A percentile compares a stretch with the other conserved stretches of the same genome.
These are phyloP conservation scores for Schizothecium vesticola DNA, from an alignment of 495 filamentous ascomycete species.

Conservation along the genomic window DNA sequence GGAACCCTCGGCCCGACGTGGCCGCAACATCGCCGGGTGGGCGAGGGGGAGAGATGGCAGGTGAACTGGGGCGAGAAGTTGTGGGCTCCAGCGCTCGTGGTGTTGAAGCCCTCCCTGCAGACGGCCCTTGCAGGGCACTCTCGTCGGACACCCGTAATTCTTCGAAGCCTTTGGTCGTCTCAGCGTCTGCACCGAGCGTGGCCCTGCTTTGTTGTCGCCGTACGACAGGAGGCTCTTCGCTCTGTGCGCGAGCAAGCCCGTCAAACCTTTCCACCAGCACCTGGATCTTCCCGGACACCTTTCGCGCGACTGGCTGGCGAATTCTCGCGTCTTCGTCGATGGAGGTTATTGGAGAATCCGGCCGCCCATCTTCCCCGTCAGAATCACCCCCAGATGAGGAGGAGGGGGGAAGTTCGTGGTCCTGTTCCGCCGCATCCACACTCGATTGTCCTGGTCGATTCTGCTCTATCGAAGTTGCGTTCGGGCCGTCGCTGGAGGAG, in stretches of 20 bases:
- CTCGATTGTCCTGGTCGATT: slow-evolving; percentile 5
- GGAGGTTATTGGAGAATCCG: slow-evolving; percentile 51
- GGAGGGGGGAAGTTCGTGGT: slow-evolving; percentile 28
- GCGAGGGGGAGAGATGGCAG: background rate
- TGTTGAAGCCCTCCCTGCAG: background rate
- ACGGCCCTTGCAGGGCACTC: slow-evolving; percentile 1
- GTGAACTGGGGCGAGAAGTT: background rate
- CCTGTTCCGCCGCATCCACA: slow-evolving; percentile 14
- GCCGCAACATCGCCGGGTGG: background rate
- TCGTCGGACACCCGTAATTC: slow-evolving; percentile 49
- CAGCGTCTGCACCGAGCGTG: background rate
- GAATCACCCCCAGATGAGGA: slow-evolving; percentile 40
- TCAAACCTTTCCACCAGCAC: slow-evolving; percentile 46
- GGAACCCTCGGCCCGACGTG: background rate
- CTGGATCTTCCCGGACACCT: slow-evolving; percentile 39
- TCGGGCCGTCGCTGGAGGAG: background rate
- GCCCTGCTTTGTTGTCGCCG: slow-evolving; percentile 13
- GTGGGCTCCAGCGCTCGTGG: background rate
- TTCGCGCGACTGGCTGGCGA: slow-evolving; percentile 23
- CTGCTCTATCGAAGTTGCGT: background rate
- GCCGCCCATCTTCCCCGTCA: slow-evolving; percentile 30
- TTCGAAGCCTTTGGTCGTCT: slow-evolving; percentile 28
- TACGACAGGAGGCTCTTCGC: slow-evolving; percentile 24
- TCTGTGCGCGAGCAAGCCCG: slow-evolving; percentile 33
- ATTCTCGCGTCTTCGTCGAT: slow-evolving; percentile 44